These are phyloP conservation scores for Daldinia sp. DNA, from an alignment of 2,329 filamentous ascomycete genomes.

Conservation along the genomic window DNA sequence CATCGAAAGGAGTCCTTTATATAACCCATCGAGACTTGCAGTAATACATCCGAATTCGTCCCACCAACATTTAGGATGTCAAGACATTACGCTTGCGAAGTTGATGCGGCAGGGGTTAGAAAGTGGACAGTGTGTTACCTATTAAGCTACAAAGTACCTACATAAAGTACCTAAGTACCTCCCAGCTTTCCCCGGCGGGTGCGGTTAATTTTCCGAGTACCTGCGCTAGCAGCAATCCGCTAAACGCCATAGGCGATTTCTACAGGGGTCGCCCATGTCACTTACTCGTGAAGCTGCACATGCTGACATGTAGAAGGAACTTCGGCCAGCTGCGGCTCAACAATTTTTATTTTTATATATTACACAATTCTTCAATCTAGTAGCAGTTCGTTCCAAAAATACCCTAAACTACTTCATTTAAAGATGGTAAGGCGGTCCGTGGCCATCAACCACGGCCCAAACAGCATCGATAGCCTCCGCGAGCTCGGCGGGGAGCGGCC, in stretches of 20 bases:
- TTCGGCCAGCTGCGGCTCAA: neutral
- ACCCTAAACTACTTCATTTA: neutral
- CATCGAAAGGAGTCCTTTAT: slow-evolving; percentile 30
- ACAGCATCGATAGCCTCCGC: slow-evolving; percentile 42
- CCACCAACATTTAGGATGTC: slow-evolving; percentile 16
- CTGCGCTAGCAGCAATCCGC: slow-evolving; percentile 3
- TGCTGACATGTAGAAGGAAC: neutral
- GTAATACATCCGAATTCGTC: slow-evolving; percentile 10
- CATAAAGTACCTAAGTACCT: neutral
- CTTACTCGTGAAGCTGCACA: neutral
- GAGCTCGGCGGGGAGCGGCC: slow-evolving; percentile 56
- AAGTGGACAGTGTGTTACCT: slow-evolving; percentile 33
- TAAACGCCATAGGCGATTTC: neutral
- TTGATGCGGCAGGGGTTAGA: slow-evolving; percentile 3
- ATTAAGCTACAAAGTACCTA: neutral
- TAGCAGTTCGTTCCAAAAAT: neutral
- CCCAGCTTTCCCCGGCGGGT: neutral
- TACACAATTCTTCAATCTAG: neutral
- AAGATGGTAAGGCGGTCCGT: neutral
- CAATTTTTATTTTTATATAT: neutral
- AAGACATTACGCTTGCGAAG: slow-evolving; percentile 10
- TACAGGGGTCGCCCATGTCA: neutral
- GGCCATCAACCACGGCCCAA: neutral
- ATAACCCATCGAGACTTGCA: slow-evolving; percentile 27
- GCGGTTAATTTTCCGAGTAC: neutral